Percentiles rank a stretch among this genome's conserved stretches.
Conservation (phyloP, 805 yeast genomes). For the Saccharomycopsis selenospora region DNA sequence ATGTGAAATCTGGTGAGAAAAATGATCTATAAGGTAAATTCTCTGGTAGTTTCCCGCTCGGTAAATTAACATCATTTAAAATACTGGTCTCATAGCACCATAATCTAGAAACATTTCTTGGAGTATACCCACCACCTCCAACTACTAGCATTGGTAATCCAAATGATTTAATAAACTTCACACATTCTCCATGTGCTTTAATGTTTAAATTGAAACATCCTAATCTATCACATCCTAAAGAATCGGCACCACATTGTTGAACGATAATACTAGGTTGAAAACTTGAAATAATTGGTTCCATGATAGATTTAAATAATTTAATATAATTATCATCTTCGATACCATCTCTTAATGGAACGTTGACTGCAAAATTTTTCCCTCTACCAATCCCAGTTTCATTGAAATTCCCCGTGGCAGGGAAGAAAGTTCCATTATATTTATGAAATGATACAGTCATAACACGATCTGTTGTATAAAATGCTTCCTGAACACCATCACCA, state of each 20-base stretch:
- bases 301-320: slow-evolving; percentile 69
- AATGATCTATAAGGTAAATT: slow-evolving; percentile 69
- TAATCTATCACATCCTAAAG: slow-evolving; percentile 83
- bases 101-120: slow-evolving; percentile 85
- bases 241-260: slow-evolving; percentile 96
- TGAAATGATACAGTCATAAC: slow-evolving; percentile 62
- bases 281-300: slow-evolving; percentile 84
- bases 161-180: slow-evolving; percentile 77
- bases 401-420: slow-evolving; percentile 94
- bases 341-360: slow-evolving; percentile 92
- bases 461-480: slow-evolving; percentile 47
- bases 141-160: slow-evolving; percentile 85
- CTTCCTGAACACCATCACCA: slow-evolving; percentile 72
- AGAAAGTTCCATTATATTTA: slow-evolving; percentile 85
- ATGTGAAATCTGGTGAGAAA: slow-evolving; percentile 85
- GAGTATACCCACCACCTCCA: slow-evolving; percentile 98
- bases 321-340: slow-evolving; percentile 87
- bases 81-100: slow-evolving; percentile 95
- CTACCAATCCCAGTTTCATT: slow-evolving; percentile 84
- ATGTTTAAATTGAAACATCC: slow-evolving; percentile 93
- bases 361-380: slow-evolving; percentile 82
- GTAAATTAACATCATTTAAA: slow-evolving; percentile 56
- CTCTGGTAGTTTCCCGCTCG: slow-evolving; percentile 50
- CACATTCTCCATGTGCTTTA: slow-evolving; percentile 94
- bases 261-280: slow-evolving; percentile 92